Percentiles rank a stretch among this genome's conserved stretches.
phyloP scores from a whole-genome alignment of 768 basidiomycete genomes.

The Candolleomyces efflorescens region DNA sequence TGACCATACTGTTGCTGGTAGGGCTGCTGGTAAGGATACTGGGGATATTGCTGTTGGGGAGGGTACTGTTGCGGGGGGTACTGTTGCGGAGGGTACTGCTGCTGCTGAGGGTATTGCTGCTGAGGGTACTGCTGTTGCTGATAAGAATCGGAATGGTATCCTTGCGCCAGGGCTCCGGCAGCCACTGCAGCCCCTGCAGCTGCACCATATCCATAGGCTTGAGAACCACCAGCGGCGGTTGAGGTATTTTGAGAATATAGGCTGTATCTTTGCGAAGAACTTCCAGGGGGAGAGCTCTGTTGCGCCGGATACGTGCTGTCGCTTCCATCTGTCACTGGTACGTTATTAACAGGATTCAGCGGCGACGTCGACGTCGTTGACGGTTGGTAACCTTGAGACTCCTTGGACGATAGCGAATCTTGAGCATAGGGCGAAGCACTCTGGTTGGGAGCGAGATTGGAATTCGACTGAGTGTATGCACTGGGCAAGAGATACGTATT shows the following conservation, averaged over 20 bases:
- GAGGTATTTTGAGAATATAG: neutral
- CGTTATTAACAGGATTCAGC: neutral
- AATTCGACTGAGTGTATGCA: constrained; percentile 2
- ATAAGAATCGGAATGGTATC: neutral
- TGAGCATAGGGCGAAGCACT: constrained; percentile 5
- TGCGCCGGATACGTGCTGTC: neutral
- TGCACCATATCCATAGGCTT: neutral
- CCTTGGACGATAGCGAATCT: neutral
- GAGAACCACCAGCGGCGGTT: neutral
- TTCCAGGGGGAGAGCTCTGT: no score
- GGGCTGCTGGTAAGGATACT: neutral
- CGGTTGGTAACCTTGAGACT: neutral
- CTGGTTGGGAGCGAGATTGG: constrained; percentile 6
- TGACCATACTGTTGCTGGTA: constrained; percentile 1
- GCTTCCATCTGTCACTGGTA: neutral
- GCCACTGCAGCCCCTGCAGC: neutral
- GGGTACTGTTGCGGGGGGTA: neutral
- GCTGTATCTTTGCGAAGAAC: neutral
- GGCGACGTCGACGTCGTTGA: neutral
- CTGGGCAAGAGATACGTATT: constrained; percentile 9
- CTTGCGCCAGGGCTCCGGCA: neutral
- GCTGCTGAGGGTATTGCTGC: neutral
- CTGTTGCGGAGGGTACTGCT: neutral
- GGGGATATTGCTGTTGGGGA: neutral
- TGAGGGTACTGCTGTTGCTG: neutral